These are phyloP conservation scores for Pilaira anomala DNA, from an alignment of 192 early-diverging fungal genomes.

Conservation along the genomic window DNA sequence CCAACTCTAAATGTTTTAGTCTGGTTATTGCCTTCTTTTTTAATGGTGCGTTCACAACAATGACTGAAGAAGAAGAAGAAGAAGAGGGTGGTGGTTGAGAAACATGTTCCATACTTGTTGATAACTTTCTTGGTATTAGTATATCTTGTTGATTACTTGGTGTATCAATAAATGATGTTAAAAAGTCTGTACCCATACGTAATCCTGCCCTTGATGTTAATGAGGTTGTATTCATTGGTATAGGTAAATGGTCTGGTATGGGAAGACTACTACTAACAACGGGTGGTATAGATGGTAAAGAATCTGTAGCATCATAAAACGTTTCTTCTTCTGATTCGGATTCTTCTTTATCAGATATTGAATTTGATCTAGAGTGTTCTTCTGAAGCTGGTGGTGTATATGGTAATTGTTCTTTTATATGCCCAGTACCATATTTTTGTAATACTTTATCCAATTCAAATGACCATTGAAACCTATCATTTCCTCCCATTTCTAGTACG, in stretches of 20 bases:
- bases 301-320: constrained; percentile 15
- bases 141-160: no score
- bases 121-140: no score
- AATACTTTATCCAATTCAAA: constrained; percentile 21
- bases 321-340: neutral
- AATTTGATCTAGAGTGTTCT: neutral
- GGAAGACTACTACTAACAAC: neutral
- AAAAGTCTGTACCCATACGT: constrained; percentile 15
- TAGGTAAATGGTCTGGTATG: neutral
- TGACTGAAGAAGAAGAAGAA: neutral
- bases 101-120: neutral
- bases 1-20: neutral
- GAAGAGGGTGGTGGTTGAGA: neutral
- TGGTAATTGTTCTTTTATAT: neutral
- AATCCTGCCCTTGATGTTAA: constrained; percentile 9
- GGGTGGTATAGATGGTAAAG: neutral
- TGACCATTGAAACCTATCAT: constrained; percentile 23
- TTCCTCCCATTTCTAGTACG: constrained; percentile 22
- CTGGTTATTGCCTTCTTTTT: neutral
- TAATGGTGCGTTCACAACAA: neutral
- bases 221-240: neutral
- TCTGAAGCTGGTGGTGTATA: neutral
- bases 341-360: neutral
- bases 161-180: constrained; percentile 17
- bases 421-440: constrained; percentile 15